Evolutionary conservation across 805 yeast genomes (phyloP).

Genomic region (Ogataea wickerhamii): DNA sequence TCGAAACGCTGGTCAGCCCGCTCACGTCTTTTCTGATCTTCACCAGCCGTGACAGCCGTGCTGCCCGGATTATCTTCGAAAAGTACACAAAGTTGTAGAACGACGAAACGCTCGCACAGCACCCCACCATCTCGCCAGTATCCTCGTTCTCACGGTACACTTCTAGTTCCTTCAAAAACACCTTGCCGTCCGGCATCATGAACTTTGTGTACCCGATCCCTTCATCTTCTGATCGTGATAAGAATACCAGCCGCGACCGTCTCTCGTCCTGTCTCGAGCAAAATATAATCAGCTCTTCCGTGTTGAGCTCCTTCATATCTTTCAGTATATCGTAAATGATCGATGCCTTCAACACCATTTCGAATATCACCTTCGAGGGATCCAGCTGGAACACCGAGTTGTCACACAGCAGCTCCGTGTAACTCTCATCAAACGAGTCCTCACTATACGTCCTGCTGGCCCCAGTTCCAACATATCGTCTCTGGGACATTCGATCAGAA

Average conservation of each 20-base stretch:
- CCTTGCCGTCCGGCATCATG: slow-evolving; percentile 58
- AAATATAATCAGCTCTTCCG: slow-evolving; percentile 48
- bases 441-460: not conserved
- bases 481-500: not conserved
- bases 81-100: slow-evolving; percentile 49
- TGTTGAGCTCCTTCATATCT: slow-evolving; percentile 53
- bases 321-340: slow-evolving; percentile 50
- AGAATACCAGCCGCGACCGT: slow-evolving; percentile 39
- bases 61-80: slow-evolving; percentile 45
- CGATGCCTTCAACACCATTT: slow-evolving; percentile 51
- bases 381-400: slow-evolving; percentile 32
- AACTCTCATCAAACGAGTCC: slow-evolving; percentile 5
- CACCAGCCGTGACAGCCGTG: slow-evolving; percentile 48
- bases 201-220: slow-evolving; percentile 66
- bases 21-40: slow-evolving; percentile 51
- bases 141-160: slow-evolving; percentile 28
- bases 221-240: slow-evolving; percentile 57
- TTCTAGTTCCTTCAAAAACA: slow-evolving; percentile 59
- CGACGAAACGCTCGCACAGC: slow-evolving; percentile 35
- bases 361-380: slow-evolving; percentile 42
- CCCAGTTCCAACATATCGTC: not conserved
- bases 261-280: slow-evolving; percentile 29
- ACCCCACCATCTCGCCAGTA: slow-evolving; percentile 18
- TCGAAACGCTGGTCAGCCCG: slow-evolving; percentile 37
- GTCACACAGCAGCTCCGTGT: slow-evolving; percentile 30